Base-by-base conservation (phyloP, 140 eudicot genomes). In the Ambrosia hybrid region DNA sequence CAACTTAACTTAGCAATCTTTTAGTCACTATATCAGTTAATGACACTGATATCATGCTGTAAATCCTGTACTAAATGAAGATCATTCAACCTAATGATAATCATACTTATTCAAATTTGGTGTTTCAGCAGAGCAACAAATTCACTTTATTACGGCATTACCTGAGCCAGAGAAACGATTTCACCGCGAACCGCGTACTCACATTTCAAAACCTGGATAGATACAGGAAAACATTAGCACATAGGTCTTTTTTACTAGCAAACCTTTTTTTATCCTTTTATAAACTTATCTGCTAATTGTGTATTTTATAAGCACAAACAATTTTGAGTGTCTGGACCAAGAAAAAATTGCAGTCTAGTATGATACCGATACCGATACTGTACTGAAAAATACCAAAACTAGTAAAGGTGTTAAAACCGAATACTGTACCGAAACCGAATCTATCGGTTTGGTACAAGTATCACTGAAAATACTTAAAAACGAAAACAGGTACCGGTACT, bases 151-250 rank as follows among this genome's bases (percentile, higher is more conserved):
- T n/a, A n/a, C n/a, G n/a, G n/a, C n/a, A 57, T 70, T 81, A 89
- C 98, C 98, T 89, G 96, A 38, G 98, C 98, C 67, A 89, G 78
- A 34, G 78, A 70, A 66, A 92, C 98, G 30, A 92, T 92, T 74
- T 87, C 98, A 70, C 98, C 98, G 41, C 98, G 96, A 56, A 92
- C 98, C 73, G 98, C 98, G 82, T 92, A 92, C 77, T 92, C 90
- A 65, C 98, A 92, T 80, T 89, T 82, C 86, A 92, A 76, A 30
- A 92, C 98, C 98, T 92, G 90, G 14, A 16, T 79, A 68, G 58
- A 70, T 38, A 55, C 14, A 39, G 56, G 17, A 72, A 70, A 51
- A 5, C 26, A 52, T 51, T 3, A 77, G 51, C 38, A 62, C 34
- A 39, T 3, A 36, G 15, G 52, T 68, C 69, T 45, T 67, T 52